Base-by-base conservation (phyloP, 176 grass and related monocot species). In the Ampelocalamus luodianensis region DNA sequence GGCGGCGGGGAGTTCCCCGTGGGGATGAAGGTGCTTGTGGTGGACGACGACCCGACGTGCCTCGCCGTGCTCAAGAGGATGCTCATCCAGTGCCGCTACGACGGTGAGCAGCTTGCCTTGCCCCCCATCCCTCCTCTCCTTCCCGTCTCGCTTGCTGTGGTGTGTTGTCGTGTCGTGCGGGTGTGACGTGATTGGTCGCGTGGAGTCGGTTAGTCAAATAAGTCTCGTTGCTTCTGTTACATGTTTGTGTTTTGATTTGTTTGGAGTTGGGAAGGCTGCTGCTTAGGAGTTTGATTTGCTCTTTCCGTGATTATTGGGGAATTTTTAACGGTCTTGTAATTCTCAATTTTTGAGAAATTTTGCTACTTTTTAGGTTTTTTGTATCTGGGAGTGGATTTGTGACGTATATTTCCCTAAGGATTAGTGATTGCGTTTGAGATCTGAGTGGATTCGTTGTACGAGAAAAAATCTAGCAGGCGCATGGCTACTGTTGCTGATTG, bases 11-110 rank as follows among this genome's bases (percentile, higher is more conserved):
- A 92, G 48, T 98, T 98, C 80, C 96, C 96, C 40, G 90, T 85
- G 74, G 96, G 96, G 69, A 83, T 99, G 93, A 95, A 92, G 88
- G 88, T 99, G 62, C 88, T 99, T 32, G 92, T 99, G 32, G 96
- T 99, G 24, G 96, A 99, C 68, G 96, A 99, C 51, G 96, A 99
- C 90, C 60, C 76, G 49, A 96, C 83, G 24, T 96, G 93, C 65
- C 90, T 99, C 77, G 9, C 72, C 34, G 85, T 99, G 55, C 90
- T 99, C 74, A 82, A 99, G 68, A 85, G 66, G 83, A 96, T 94
- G 96, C 96, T 99, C 85, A 42, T 68, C 24, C 34, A 90, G 29
- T 98, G 96, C 89, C 67, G 88, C 66, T 98, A 98, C 71, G 80
- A 95, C 29, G 96, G 96, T 98, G 74, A 92, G 90, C 39, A 22